A percentile compares a stretch with the other conserved stretches of the same genome.
Evolutionary conservation across 331 rosid genomes (phyloP).

Genomic region (Erythrophleum ivorense): DNA sequence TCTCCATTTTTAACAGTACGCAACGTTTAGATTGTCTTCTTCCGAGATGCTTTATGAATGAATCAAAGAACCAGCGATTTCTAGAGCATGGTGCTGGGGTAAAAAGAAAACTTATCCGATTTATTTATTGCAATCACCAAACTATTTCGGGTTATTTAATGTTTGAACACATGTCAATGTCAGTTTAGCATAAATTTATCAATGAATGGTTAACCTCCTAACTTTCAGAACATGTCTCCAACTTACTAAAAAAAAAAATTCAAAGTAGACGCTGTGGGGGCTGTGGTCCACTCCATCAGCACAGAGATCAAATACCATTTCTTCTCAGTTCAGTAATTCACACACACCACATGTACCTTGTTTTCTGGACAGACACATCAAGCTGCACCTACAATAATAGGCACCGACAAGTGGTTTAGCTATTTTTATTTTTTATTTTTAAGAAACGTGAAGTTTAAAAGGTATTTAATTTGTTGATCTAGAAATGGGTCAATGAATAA

Average conservation of each 20-base stretch:
- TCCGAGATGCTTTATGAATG: not conserved
- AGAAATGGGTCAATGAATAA: conserved; percentile 1
- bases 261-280: not conserved
- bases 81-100: conserved; percentile 14
- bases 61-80: not conserved
- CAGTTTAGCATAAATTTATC: not conserved
- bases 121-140: conserved; percentile 45
- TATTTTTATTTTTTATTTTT: not conserved
- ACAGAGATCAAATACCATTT: not conserved
- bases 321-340: not conserved
- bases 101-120: conserved; percentile 31
- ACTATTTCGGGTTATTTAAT: conserved; percentile 36
- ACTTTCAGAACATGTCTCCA: conserved; percentile 10
- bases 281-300: not conserved
- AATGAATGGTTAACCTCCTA: conserved; percentile 9
- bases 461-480: not conserved
- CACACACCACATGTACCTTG: conserved; percentile 24
- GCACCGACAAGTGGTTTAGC: conserved; percentile 28
- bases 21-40: not conserved
- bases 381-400: conserved; percentile 41
- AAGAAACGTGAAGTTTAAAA: not conserved
- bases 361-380: conserved; percentile 33
- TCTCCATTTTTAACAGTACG: not conserved
- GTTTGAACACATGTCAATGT: conserved; percentile 25
- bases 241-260: not conserved